Base-by-base conservation (phyloP, 176 grass and related monocot genomes). In the Carex cristatella region DNA sequence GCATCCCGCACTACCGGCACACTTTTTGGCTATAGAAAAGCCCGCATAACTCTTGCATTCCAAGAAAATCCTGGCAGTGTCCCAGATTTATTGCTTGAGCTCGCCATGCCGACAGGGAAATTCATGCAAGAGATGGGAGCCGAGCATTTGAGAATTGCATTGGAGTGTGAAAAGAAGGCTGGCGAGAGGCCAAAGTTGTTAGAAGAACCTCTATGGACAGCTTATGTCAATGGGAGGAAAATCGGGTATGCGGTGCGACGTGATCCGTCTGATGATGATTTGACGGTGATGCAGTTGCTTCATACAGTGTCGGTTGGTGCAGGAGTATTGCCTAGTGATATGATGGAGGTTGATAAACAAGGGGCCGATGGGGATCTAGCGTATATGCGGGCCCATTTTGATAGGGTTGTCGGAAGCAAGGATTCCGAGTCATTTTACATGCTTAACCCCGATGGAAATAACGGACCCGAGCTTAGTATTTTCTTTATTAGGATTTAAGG, bases 121-220 rank as follows among this genome's bases (percentile, higher is more conserved):
- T 98, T 98, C 95, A 94, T 94, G 95, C 95, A 94, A 90, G 93
- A 93, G 85, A 93, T 98, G 95, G 93, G 95, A 69, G 86, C 91
- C 18, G 93, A 94, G 89, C 91, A 93, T 84, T 81, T 94, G 12
- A 89, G 93, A 65, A 88, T 98, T 28, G 93, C 95, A 69, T 82
- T 98, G 61, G 93, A 98, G 89, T 94, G 93, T 76, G 95, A 93
- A 83, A 94, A 92, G 89, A 93, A 87, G 83, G 84, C 91, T 40
- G 88, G 86, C 62, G 88, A 91, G 4, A 89, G 85, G 69, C 64
- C 82, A 13, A 87, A 65, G 69, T 86, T 98, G 37, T 85, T 98
- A 7, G 88, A 98, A 74, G 95, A 98, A 83, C 92, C 92, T 48
- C 87, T 94, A 67, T 98, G 92, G 95, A 94, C 92, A 61, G 95